Conservation (phyloP, 2,329 filamentous ascomycete genomes). For the Pseudogymnoascus sp. region DNA sequence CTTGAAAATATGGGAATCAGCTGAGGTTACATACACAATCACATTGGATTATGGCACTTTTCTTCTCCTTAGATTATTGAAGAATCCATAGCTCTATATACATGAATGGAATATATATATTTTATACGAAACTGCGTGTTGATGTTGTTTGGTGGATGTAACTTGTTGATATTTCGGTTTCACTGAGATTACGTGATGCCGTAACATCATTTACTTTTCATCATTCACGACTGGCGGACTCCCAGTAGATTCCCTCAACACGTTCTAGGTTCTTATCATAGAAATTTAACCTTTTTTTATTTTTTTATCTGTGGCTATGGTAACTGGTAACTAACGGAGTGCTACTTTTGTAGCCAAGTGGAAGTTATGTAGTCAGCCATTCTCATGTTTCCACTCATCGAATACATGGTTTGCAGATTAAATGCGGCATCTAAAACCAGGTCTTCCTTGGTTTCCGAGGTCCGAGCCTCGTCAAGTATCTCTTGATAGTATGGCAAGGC, state of each 20-base stretch:
- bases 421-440: slow-evolving; percentile 65
- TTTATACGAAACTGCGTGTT: background rate
- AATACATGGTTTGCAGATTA: slow-evolving; percentile 61
- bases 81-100: background rate
- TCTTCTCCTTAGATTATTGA: background rate
- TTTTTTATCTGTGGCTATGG: background rate
- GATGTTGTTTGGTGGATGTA: background rate
- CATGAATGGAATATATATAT: background rate
- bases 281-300: background rate
- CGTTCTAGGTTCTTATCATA: background rate
- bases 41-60: background rate
- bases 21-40: slow-evolving; percentile 50
- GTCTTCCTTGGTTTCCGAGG: slow-evolving; percentile 37
- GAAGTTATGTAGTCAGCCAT: slow-evolving; percentile 53
- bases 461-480: slow-evolving; percentile 33
- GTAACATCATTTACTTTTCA: background rate
- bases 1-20: slow-evolving; percentile 64
- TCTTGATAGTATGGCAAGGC: slow-evolving; percentile 62
- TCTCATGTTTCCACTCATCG: slow-evolving; percentile 52
- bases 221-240: background rate
- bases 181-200: background rate
- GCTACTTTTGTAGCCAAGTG: slow-evolving; percentile 41
- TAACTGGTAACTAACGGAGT: slow-evolving; percentile 20
- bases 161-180: background rate
- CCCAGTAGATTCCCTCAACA: background rate